Base-by-base conservation (phyloP, 1,139 yeast genomes). In the Arxiozyma slooffiae region DNA sequence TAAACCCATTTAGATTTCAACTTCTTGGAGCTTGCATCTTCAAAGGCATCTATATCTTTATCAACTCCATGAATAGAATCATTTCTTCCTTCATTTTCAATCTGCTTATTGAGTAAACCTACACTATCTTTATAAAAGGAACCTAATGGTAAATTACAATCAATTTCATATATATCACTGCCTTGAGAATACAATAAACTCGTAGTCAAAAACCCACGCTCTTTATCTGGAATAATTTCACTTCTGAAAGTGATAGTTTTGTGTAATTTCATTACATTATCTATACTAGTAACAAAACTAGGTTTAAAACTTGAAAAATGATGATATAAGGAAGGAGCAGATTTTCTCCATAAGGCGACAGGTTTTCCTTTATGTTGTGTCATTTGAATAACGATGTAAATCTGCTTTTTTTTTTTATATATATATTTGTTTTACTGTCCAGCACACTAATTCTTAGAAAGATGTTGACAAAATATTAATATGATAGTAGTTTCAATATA, bases 291-390 rank as follows among this genome's bases (percentile, higher is more conserved):
- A 9, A 56, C 53, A 46, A 21, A 86, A 79, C 55, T 79, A 74
- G 41, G 95, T 79, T 55, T 87, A 78, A 60, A 87, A 77, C 56
- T 85, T 73, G 66, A 87, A 21, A 69, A 60, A 52, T 65, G 67
- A 51, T 63, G 62, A 49, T 92, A 92, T 48, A 92, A 71, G 58
- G 88, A 75, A 18, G 95, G 96, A 16, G 90, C 86, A 14, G 95
- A 82, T 64, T 89, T 90, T 68, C 89, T 89, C 97, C 97, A 90
- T 52, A 85, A 84, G 62, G 87, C 41, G 18, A 36, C 43, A 24
- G 36, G 16, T 18, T 38, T 44, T 7, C 36, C 17, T 18, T 38
- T 38, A 24, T 20, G 26, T 3, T 17, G 23, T 4, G 41, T 23
- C 47, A 44, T 44, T 21, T 22, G 18, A n/a, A 17, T 11, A 30